These are phyloP conservation scores for Aureobasidium sp. DNA, from an alignment of 2,329 filamentous ascomycete genomes.

Conservation along the genomic window DNA sequence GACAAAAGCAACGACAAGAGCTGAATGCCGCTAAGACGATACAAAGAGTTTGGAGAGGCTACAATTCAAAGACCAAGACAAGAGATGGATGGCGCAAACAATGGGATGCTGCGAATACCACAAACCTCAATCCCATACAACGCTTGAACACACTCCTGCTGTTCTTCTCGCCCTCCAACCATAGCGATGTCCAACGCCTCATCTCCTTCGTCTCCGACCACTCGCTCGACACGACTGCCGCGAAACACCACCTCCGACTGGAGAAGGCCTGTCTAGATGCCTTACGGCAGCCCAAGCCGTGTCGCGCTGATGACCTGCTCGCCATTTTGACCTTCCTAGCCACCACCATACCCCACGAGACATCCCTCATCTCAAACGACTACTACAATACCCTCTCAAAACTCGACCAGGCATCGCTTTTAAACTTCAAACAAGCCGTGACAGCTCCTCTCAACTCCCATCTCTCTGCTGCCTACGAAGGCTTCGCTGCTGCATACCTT, in stretches of 20 bases:
- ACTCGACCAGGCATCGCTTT: slow-evolving; percentile 20
- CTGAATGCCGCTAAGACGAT: slow-evolving; percentile 66
- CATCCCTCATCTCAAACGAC: slow-evolving; percentile 16
- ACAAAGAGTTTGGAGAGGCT: slow-evolving; percentile 77
- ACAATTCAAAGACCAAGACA: slow-evolving; percentile 54
- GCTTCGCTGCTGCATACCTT: slow-evolving; percentile 30
- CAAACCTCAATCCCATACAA: slow-evolving; percentile 31
- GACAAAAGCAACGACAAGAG: slow-evolving; percentile 73
- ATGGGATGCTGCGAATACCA: slow-evolving; percentile 50
- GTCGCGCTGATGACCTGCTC: not conserved
- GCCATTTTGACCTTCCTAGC: slow-evolving; percentile 9
- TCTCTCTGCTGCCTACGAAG: slow-evolving; percentile 32
- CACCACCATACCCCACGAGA: slow-evolving; percentile 5
- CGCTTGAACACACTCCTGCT: slow-evolving; percentile 37
- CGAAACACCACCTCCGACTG: slow-evolving; percentile 37
- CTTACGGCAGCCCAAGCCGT: slow-evolving; percentile 17
- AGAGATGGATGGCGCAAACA: slow-evolving; percentile 50
- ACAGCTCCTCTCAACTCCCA: slow-evolving; percentile 26
- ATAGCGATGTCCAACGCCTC: slow-evolving; percentile 35
- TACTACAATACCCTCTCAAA: slow-evolving; percentile 28
- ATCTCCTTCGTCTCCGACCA: slow-evolving; percentile 25
- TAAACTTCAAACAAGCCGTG: slow-evolving; percentile 24
- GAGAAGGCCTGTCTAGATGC: slow-evolving; percentile 32
- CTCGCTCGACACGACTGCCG: slow-evolving; percentile 19
- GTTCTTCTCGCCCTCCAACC: slow-evolving; percentile 34